Evolutionary conservation across 176 grass and related monocot genomes (phyloP).

Genomic region (Musa schizocarpa): DNA sequence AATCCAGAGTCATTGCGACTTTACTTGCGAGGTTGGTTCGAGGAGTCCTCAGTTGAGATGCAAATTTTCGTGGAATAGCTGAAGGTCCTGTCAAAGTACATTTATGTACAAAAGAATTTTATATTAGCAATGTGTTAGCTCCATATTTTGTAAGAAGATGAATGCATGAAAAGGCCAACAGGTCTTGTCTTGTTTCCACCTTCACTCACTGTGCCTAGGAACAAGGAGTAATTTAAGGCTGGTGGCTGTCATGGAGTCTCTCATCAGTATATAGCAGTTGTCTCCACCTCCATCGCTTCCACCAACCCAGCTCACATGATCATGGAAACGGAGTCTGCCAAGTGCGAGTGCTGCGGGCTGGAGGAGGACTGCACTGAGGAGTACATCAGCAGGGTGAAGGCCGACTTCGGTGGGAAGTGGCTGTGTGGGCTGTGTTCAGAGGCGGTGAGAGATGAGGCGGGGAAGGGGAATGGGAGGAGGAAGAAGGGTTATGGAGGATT

Average conservation of each 20-base stretch:
- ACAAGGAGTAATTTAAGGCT: slow-evolving; percentile 1
- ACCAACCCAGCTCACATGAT: slow-evolving; percentile 5
- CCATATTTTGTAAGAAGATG: too few relatives aligned
- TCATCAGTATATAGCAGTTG: not conserved
- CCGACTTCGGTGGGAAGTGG: slow-evolving; percentile 70
- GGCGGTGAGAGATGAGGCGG: slow-evolving; percentile 65
- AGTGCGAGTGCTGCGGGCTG: slow-evolving; percentile 81
- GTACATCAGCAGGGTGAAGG: slow-evolving; percentile 74
- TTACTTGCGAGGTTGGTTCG: too few relatives aligned
- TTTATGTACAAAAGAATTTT: too few relatives aligned
- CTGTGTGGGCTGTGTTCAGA: slow-evolving; percentile 88
- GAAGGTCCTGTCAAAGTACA: too few relatives aligned
- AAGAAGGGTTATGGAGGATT: slow-evolving; percentile 30
- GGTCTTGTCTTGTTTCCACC: too few relatives aligned
- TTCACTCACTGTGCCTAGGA: not conserved
- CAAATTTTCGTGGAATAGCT: too few relatives aligned
- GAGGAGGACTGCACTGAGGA: slow-evolving; percentile 86
- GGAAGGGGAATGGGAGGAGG: slow-evolving; percentile 32
- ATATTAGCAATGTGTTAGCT: too few relatives aligned
- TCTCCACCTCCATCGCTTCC: not conserved
- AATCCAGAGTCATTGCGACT: too few relatives aligned
- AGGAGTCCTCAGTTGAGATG: too few relatives aligned
- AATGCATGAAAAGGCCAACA: too few relatives aligned
- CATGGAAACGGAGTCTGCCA: slow-evolving; percentile 74
- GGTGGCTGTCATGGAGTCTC: not conserved